Percentiles rank a stretch among this genome's conserved stretches.
Conservation (phyloP, 2,329 filamentous ascomycete species). For the Epichloe scottii region DNA sequence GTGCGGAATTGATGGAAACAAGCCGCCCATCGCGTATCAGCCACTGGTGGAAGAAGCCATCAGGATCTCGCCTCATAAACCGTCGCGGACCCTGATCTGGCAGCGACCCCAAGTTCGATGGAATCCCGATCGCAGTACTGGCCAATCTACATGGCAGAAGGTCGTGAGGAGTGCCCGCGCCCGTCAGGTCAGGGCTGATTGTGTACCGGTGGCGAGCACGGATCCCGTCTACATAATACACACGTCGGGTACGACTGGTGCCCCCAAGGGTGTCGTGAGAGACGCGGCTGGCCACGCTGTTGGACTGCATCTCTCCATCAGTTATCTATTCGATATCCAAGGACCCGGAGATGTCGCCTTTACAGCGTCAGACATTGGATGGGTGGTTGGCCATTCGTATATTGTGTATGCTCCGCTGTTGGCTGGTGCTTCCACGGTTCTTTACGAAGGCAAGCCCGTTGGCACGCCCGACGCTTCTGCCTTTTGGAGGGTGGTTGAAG, state of each 20-base stretch:
- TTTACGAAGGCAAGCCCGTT: constrained; percentile 90
- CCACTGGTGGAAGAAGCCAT: constrained; percentile 66
- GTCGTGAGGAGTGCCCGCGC: constrained; percentile 58
- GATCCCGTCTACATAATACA: constrained; percentile 87
- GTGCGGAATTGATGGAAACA: constrained; percentile 79
- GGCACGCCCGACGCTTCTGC: constrained; percentile 78
- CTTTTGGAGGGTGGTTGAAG: constrained; percentile 78
- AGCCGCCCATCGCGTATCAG: constrained; percentile 67
- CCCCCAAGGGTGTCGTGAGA: constrained; percentile 72
- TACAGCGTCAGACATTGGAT: constrained; percentile 78
- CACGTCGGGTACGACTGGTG: constrained; percentile 70
- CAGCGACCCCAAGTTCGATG: constrained; percentile 67
- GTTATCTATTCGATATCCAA: constrained; percentile 70
- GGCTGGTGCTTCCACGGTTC: constrained; percentile 69
- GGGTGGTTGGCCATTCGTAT: constrained; percentile 60
- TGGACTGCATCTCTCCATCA: constrained; percentile 68
- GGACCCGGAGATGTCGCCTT: constrained; percentile 68
- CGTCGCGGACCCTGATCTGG: constrained; percentile 65
- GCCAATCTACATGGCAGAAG: constrained; percentile 69
- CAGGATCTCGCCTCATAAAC: constrained; percentile 55
- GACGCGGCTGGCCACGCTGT: constrained; percentile 82
- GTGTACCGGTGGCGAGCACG: constrained; percentile 65
- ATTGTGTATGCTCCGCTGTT: constrained; percentile 84
- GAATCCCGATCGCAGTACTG: constrained; percentile 52
- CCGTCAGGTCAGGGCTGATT: constrained; percentile 54